These are phyloP conservation scores for Ceratobasidium sp. DNA, from an alignment of 1,284 basidiomycete species.

Conservation along the genomic window DNA sequence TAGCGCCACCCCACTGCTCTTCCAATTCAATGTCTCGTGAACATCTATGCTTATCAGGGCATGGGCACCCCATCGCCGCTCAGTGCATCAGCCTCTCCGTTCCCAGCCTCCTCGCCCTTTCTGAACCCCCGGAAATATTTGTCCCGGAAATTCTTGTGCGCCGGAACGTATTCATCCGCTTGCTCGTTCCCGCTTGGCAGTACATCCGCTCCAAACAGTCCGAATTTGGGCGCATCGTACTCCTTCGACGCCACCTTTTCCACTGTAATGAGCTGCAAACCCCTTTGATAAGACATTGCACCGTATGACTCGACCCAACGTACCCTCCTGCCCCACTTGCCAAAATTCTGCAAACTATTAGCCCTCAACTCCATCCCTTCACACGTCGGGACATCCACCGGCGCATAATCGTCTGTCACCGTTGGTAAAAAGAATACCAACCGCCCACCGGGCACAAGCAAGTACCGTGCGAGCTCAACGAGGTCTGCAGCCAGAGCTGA, in stretches of 20 bases:
- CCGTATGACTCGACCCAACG: conserved; percentile 18
- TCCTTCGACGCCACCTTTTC: conserved; percentile 69
- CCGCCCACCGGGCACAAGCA: conserved; percentile 86
- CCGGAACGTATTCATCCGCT: conserved; percentile 63
- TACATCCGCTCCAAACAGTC: conserved; percentile 47
- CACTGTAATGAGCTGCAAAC: conserved; percentile 84
- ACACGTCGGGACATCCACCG: conserved; percentile 82
- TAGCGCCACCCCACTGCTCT: conserved; percentile 7
- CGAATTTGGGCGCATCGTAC: conserved; percentile 66
- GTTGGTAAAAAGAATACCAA: conserved; percentile 97
- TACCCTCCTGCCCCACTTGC: conserved; percentile 92
- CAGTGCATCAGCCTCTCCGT: neutral
- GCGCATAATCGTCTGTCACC: conserved; percentile 88
- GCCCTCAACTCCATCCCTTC: conserved; percentile 89
- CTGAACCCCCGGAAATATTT: conserved; percentile 84
- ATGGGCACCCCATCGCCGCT: neutral
- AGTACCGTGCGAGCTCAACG: conserved; percentile 81
- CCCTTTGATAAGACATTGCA: neutral
- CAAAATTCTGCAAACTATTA: conserved; percentile 94
- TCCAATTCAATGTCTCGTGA: conserved; percentile 22
- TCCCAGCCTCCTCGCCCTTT: conserved; percentile 14
- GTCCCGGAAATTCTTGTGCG: conserved; percentile 80
- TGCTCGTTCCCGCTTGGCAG: conserved; percentile 40
- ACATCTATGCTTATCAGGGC: neutral
- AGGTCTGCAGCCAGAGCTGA: conserved; percentile 85